Conservation (phyloP, 371 early-diverging fungal genomes). For the Mortierella sp. region DNA sequence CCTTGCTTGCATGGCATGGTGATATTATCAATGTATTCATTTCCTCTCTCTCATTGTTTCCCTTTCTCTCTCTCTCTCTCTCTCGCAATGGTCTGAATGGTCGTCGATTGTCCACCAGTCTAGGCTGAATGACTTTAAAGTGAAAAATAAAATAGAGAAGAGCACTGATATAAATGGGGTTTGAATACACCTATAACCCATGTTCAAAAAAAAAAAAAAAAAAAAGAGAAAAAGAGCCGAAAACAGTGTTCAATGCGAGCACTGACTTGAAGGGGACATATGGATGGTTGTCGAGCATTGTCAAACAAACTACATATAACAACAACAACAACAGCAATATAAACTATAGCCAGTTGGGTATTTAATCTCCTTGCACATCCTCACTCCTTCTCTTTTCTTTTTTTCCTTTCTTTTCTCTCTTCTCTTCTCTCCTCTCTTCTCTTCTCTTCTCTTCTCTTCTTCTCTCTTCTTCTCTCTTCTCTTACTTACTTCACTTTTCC, state of each 20-base stretch:
- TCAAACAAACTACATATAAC: no score
- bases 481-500: neutral
- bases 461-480: neutral
- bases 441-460: conserved; percentile 13
- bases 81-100: neutral
- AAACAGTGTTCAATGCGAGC: conserved; percentile 6
- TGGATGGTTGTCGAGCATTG: neutral
- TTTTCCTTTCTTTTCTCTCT: neutral
- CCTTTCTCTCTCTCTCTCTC: no score
- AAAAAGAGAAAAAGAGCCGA: neutral
- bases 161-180: no score
- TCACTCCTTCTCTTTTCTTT: neutral
- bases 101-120: neutral
- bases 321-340: neutral
- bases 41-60: neutral
- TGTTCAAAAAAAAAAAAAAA: neutral
- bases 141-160: neutral
- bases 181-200: no score
- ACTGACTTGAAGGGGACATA: no score
- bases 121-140: neutral
- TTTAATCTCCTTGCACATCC: neutral
- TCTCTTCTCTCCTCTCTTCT: conserved; percentile 1
- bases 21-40: neutral
- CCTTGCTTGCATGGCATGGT: neutral
- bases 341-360: neutral